Conservation (phyloP, 1,139 yeast species). For the Hyphopichia buzzinii region DNA sequence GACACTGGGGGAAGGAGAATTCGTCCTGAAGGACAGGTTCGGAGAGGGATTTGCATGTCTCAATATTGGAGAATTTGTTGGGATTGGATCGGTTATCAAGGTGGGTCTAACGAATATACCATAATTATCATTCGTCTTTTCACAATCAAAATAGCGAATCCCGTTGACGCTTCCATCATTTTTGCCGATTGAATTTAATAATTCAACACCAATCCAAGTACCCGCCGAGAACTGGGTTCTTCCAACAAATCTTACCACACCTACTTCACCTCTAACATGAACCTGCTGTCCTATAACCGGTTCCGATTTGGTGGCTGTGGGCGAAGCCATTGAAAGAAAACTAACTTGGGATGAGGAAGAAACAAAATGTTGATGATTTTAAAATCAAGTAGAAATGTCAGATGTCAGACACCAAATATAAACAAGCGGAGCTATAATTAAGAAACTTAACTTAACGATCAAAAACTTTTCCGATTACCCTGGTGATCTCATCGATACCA, state of each 20-base stretch:
- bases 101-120: conserved; percentile 63
- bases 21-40: neutral
- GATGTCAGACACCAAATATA: no score
- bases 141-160: conserved; percentile 56
- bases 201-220: conserved; percentile 77
- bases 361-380: no score
- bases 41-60: neutral
- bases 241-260: conserved; percentile 51
- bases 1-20: neutral
- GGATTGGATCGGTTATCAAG: conserved; percentile 7
- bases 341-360: no score
- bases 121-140: conserved; percentile 29
- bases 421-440: no score
- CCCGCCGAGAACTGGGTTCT: conserved; percentile 60
- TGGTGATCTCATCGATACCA: no score
- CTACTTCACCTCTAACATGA: conserved; percentile 39
- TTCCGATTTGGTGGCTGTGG: neutral
- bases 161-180: conserved; percentile 79
- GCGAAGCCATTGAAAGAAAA: neutral
- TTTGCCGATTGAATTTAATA: conserved; percentile 64
- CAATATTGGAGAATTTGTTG: conserved; percentile 1
- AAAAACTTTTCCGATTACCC: no score
- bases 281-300: conserved; percentile 40
- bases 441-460: no score
- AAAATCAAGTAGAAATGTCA: no score